These are phyloP conservation scores for Benincasa hispida DNA, from an alignment of 306 rosid genomes.

Conservation along the genomic window DNA sequence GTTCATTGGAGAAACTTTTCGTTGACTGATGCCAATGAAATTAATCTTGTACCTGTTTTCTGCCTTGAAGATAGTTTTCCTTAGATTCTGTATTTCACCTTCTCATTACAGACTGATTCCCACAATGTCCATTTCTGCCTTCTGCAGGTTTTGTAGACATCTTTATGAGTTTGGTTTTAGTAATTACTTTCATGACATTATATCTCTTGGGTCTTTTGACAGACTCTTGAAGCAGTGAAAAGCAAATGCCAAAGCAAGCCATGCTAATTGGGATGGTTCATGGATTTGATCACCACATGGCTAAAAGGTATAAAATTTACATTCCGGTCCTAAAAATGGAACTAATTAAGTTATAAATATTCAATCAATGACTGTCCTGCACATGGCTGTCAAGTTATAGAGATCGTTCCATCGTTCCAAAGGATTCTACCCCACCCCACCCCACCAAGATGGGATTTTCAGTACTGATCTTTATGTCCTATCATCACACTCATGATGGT, in stretches of 20 bases:
- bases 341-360: not conserved
- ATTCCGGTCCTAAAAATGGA: not conserved
- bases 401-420: not conserved
- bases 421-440: no score
- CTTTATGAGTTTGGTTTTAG: not conserved
- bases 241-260: constrained; percentile 75
- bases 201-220: constrained; percentile 15
- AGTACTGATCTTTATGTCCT: not conserved
- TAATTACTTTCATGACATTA: not conserved
- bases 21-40: not conserved
- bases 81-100: not conserved
- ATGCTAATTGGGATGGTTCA: constrained; percentile 85
- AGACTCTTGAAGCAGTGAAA: constrained; percentile 89
- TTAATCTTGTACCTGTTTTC: not conserved
- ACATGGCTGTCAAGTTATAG: not conserved
- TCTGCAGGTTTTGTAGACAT: constrained; percentile 57
- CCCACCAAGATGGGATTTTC: not conserved
- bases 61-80: not conserved
- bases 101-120: constrained; percentile 44
- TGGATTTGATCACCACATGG: constrained; percentile 65
- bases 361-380: not conserved
- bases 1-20: not conserved
- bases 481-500: constrained; percentile 54
- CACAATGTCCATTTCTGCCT: constrained; percentile 77
- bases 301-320: constrained; percentile 33